Conservation (phyloP, 768 basidiomycete species). For the Leccinum subtestaceum region DNA sequence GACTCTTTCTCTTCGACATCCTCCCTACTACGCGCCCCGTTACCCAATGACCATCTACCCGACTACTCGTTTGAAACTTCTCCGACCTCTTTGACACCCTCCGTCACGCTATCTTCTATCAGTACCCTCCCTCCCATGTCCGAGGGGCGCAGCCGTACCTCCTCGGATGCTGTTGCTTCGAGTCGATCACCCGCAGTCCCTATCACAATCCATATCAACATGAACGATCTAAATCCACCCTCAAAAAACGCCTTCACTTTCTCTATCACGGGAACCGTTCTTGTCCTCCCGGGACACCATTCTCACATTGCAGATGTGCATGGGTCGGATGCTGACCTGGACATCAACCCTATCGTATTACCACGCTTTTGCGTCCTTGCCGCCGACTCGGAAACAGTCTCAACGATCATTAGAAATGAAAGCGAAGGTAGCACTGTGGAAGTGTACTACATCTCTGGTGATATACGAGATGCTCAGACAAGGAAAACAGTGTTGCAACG, state of each 20-base stretch:
- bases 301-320: conserved; percentile 23
- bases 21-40: conserved; percentile 72
- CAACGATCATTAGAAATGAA: conserved; percentile 61
- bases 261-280: conserved; percentile 60
- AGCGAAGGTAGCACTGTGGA: conserved; percentile 52
- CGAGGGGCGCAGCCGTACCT: conserved; percentile 38
- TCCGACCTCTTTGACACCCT: conserved; percentile 51
- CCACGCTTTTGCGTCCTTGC: conserved; percentile 70
- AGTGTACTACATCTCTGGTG: conserved; percentile 58
- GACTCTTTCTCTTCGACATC: conserved; percentile 47
- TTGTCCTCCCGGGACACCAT: conserved; percentile 50
- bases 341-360: conserved; percentile 52
- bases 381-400: conserved; percentile 58
- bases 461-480: conserved; percentile 57
- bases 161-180: conserved; percentile 30
- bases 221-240: conserved; percentile 70
- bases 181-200: conserved; percentile 53
- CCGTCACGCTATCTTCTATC: conserved; percentile 38
- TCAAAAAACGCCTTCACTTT: conserved; percentile 65
- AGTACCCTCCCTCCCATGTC: conserved; percentile 34
- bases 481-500: conserved; percentile 63
- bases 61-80: conserved; percentile 76
- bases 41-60: conserved; percentile 59
- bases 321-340: conserved; percentile 29
- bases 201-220: conserved; percentile 74